These are phyloP conservation scores for Olyra latifolia DNA, from an alignment of 176 grass and related monocot species.

Conservation along the genomic window DNA sequence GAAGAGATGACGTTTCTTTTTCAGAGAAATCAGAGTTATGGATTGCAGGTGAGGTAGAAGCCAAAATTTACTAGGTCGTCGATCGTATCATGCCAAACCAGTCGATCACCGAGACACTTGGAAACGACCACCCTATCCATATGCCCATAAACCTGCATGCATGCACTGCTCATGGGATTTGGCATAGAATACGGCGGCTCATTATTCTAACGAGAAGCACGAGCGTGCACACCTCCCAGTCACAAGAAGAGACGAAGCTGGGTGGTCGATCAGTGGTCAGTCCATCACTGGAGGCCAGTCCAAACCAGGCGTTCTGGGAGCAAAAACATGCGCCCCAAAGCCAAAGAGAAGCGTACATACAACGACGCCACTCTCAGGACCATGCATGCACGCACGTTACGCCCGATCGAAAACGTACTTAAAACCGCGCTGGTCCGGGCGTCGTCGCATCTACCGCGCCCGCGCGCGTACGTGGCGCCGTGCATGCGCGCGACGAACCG, in stretches of 20 bases:
- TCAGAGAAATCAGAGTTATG: background rate
- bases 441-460: background rate
- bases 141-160: background rate
- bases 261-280: no score
- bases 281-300: background rate
- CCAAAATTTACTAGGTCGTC: background rate
- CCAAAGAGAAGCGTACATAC: background rate
- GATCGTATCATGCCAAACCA: background rate
- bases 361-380: background rate
- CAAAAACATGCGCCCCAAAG: background rate
- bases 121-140: background rate
- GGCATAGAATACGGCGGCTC: background rate
- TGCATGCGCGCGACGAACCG: constrained; percentile 29
- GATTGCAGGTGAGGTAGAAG: background rate
- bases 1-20: no score
- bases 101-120: background rate
- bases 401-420: constrained; percentile 4
- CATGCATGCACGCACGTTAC: background rate
- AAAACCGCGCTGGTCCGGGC: background rate
- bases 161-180: no score
- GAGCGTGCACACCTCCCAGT: background rate
- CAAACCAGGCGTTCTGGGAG: background rate
- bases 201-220: background rate
- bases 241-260: background rate
- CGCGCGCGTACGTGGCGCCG: background rate